Base-by-base conservation (phyloP, 495 filamentous ascomycete genomes). In the Xanthoparmelia taractica region DNA sequence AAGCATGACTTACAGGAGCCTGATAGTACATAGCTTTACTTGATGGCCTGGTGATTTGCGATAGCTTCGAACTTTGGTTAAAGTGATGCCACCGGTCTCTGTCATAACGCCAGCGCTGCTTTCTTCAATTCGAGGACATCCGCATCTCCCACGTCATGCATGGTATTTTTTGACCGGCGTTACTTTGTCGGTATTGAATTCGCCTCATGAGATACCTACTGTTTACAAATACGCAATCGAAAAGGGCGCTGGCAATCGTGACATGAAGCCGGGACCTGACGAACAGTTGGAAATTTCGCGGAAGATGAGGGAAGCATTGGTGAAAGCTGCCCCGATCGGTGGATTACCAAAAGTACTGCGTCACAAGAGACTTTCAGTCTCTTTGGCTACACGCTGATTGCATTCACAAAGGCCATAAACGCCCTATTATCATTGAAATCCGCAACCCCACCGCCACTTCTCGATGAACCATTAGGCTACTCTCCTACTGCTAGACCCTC, bases 111-210 rank as follows among this genome's bases (percentile, higher is more conserved):
- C 78, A 12, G 62, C 72, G 5, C 66, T 82, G 37, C 71, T 84
- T 10, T 69, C 72, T 27, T 75, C 76, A 8, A 69, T 84, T n/a
- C 78, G 79, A 34, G 71, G 62, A 47, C 68, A 73, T 41, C 71
- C 79, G 20, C 60, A 74, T 38, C 73, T 84, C 7, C 82, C 82
- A 23, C 65, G 60, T 15, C 68, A 81, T 55, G 74, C 73, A 25
- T 85, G 82, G 77, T 82, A 84, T 66, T 75, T 82, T 64, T 71
- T 84, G 45, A 73, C 77, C n/a, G 78, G 75, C 8, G 75, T 78
- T 10, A 77, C 80, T 2, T 75, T 84, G 34, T 77, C 76, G 18
- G 69, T 76, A 20, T 68, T 84, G 20, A 85, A 84, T 67, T 74
- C 78, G 1, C 77, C 81, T n/a, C 74, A 80, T 56, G 79, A 84